A percentile compares a stretch with the other conserved stretches of the same genome.
phyloP scores from a whole-genome alignment of 2,329 filamentous ascomycete species.

The Rhexocercosporidium sp. region DNA sequence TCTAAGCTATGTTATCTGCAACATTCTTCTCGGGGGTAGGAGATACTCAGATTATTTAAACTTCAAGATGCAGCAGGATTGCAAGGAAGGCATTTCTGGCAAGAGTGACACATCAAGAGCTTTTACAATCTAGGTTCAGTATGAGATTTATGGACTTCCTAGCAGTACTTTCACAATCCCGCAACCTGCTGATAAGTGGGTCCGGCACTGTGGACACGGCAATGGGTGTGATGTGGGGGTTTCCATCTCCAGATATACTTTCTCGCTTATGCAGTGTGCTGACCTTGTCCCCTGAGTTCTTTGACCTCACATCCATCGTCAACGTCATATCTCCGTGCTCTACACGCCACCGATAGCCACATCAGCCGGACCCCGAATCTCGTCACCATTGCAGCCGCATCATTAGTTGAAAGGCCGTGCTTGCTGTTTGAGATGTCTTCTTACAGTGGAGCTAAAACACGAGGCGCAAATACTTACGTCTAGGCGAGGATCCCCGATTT shows the following conservation, averaged over 20 bases:
- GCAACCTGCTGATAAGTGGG: conserved; percentile 1
- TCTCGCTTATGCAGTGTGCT: neutral
- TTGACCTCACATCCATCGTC: neutral
- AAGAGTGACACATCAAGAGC: no score
- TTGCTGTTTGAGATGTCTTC: no score
- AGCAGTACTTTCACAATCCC: neutral
- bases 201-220: neutral
- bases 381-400: neutral
- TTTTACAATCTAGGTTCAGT: no score
- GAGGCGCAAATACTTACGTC: neutral
- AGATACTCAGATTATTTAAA: no score
- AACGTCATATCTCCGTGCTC: neutral
- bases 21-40: no score
- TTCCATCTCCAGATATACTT: neutral
- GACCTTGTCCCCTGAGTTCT: neutral
- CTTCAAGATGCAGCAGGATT: no score
- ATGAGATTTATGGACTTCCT: no score
- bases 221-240: neutral
- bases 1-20: no score
- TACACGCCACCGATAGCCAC: neutral
- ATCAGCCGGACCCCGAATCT: neutral
- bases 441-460: neutral
- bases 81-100: no score
- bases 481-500: no score
- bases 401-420: neutral